Evolutionary conservation across 345 rosid species (phyloP).

Genomic region (Leavenworthia alabamica): DNA sequence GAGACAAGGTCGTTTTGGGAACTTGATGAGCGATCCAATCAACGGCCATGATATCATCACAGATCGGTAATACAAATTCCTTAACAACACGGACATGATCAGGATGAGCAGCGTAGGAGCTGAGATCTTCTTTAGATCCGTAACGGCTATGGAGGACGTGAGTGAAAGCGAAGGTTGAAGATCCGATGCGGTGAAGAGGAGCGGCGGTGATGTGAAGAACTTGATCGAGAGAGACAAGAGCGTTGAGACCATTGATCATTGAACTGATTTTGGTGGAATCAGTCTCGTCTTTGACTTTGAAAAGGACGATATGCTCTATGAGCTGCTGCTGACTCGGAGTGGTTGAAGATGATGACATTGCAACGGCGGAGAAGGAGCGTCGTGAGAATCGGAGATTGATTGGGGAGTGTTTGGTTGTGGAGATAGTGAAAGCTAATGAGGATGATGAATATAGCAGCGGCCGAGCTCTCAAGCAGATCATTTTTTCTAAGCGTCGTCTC

Average conservation of each 20-base stretch:
- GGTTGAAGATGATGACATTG: conserved; percentile 20
- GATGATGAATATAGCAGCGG: conserved; percentile 18
- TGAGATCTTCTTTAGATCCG: conserved; percentile 55
- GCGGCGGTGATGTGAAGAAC: conserved; percentile 70
- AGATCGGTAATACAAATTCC: conserved; percentile 51
- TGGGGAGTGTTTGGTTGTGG: conserved; percentile 10
- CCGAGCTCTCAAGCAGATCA: conserved; percentile 21
- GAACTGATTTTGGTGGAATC: conserved; percentile 43
- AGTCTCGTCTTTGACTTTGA: conserved; percentile 63
- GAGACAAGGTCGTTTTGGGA: conserved; percentile 31
- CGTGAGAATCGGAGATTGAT: conserved; percentile 16
- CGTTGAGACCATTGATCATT: conserved; percentile 65
- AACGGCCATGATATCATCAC: conserved; percentile 86
- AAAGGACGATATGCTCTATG: conserved; percentile 82
- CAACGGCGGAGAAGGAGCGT: conserved; percentile 23
- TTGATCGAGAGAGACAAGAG: conserved; percentile 46
- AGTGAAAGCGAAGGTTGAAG: conserved; percentile 48
- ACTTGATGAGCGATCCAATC: conserved; percentile 67
- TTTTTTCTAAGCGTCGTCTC: neutral
- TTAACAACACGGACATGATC: conserved; percentile 58
- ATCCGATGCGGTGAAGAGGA: conserved; percentile 44
- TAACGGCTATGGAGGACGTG: conserved; percentile 96
- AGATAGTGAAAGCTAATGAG: conserved; percentile 13
- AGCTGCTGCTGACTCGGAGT: conserved; percentile 44
- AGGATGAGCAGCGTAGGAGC: conserved; percentile 57